A percentile compares a stretch with the other conserved stretches of the same genome.
Evolutionary conservation across 2,329 filamentous ascomycete species (phyloP).

Genomic region (Fusarium sp.): DNA sequence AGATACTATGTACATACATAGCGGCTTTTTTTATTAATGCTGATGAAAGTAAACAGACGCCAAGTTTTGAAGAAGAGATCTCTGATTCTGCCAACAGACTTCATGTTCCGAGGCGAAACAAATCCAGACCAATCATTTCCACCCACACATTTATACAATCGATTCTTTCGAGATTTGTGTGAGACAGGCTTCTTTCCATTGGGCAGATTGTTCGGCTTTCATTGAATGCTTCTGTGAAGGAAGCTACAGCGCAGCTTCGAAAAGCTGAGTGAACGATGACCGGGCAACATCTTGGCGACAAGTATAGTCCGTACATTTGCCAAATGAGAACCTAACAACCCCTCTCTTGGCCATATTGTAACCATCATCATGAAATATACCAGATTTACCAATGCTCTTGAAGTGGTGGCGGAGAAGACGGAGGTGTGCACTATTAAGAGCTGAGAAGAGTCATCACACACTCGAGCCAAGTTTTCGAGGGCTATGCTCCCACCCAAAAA

Average conservation of each 20-base stretch:
- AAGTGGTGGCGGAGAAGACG: conserved; percentile 36
- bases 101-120: conserved; percentile 25
- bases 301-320: background rate
- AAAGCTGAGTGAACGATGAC: background rate
- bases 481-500: conserved; percentile 24
- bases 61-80: background rate
- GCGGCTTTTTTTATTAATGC: conserved; percentile 5
- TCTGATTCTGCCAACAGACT: conserved; percentile 3
- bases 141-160: conserved; percentile 15
- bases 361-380: conserved; percentile 18
- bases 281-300: background rate
- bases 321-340: background rate
- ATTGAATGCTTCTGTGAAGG: background rate
- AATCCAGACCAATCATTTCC: conserved; percentile 20
- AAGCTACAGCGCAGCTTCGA: conserved; percentile 4
- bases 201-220: background rate
- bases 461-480: conserved; percentile 34
- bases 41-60: background rate
- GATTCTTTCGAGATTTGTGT: background rate
- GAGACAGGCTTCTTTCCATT: conserved; percentile 17
- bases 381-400: conserved; percentile 21
- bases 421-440: conserved; percentile 35
- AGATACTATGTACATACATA: background rate
- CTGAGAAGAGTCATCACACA: conserved; percentile 40
- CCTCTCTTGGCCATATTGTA: conserved; percentile 1